Conservation (phyloP, 345 rosid genomes). For the Clarkia xantiana region DNA sequence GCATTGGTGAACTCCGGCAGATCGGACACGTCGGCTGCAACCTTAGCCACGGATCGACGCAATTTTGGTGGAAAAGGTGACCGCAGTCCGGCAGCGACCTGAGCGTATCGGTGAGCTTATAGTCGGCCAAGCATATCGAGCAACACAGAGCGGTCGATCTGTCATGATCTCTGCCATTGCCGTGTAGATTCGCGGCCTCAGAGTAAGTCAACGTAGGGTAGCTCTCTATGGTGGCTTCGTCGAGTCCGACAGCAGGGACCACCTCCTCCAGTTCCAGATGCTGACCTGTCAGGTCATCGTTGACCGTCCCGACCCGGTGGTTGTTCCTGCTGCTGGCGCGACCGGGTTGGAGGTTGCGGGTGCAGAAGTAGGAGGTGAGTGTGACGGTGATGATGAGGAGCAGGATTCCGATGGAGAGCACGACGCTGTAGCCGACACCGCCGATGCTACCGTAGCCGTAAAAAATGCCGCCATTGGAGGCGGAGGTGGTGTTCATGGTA, state of each 20-base stretch:
- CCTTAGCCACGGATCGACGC: conserved; percentile 78
- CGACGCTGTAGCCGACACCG: conserved; percentile 30
- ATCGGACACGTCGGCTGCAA: conserved; percentile 66
- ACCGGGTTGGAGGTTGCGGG: conserved; percentile 9
- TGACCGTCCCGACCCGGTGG: neutral
- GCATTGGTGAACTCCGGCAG: conserved; percentile 71
- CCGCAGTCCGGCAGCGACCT: conserved; percentile 63
- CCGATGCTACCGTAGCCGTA: conserved; percentile 15
- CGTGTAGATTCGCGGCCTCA: conserved; percentile 31
- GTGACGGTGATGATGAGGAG: conserved; percentile 27
- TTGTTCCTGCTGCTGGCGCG: conserved; percentile 1
- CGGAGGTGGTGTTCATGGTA: conserved; percentile 11
- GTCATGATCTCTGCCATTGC: conserved; percentile 7
- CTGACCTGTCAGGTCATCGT: neutral
- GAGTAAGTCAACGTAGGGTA: conserved; percentile 65
- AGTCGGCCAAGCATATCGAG: conserved; percentile 74
- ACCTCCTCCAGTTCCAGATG: conserved; percentile 10
- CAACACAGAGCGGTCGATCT: conserved; percentile 44
- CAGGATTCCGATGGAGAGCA: conserved; percentile 28
- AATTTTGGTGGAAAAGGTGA: conserved; percentile 63
- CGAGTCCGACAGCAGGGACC: conserved; percentile 51
- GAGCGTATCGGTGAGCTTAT: conserved; percentile 35
- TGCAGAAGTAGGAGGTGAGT: conserved; percentile 30
- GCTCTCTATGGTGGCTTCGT: conserved; percentile 53
- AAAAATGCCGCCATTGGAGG: conserved; percentile 6